Conservation (phyloP, 2,329 filamentous ascomycete genomes). For the Penicillium sp. region DNA sequence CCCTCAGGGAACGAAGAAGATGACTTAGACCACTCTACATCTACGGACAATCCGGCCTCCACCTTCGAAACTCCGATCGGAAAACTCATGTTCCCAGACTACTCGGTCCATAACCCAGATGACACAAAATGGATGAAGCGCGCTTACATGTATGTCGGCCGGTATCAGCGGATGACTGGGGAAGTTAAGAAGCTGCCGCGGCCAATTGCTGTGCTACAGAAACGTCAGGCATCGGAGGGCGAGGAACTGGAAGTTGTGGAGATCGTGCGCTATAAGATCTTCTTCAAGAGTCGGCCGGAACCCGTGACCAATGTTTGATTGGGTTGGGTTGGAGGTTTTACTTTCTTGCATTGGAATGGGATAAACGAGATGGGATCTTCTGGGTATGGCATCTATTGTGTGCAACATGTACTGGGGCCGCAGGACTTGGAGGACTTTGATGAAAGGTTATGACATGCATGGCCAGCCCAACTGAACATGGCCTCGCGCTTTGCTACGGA, state of each 20-base stretch:
- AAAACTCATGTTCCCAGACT: constrained; percentile 74
- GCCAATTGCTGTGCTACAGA: constrained; percentile 75
- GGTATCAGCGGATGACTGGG: constrained; percentile 83
- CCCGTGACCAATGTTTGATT: constrained; percentile 61
- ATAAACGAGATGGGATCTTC: background rate
- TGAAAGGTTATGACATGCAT: background rate
- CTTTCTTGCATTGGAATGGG: background rate
- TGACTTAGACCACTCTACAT: constrained; percentile 27
- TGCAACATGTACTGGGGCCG: background rate
- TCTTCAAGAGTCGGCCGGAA: constrained; percentile 82
- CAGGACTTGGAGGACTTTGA: background rate
- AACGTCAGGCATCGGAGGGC: constrained; percentile 43
- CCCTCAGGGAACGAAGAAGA: constrained; percentile 46
- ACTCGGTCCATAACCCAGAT: constrained; percentile 54
- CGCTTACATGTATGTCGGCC: constrained; percentile 83
- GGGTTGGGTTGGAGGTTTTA: background rate
- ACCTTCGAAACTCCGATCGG: constrained; percentile 60
- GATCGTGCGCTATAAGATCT: constrained; percentile 80
- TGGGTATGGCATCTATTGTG: background rate
- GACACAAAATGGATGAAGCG: constrained; percentile 82
- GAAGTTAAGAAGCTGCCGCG: constrained; percentile 84
- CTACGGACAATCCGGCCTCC: constrained; percentile 11
- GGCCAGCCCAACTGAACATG: background rate
- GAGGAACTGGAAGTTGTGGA: constrained; percentile 75
- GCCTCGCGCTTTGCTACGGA: background rate